A percentile compares a stretch with the other conserved stretches of the same genome.
These are phyloP conservation scores for Saccharomyces eubayanus DNA, from an alignment of 805 yeast species.

Conservation along the genomic window DNA sequence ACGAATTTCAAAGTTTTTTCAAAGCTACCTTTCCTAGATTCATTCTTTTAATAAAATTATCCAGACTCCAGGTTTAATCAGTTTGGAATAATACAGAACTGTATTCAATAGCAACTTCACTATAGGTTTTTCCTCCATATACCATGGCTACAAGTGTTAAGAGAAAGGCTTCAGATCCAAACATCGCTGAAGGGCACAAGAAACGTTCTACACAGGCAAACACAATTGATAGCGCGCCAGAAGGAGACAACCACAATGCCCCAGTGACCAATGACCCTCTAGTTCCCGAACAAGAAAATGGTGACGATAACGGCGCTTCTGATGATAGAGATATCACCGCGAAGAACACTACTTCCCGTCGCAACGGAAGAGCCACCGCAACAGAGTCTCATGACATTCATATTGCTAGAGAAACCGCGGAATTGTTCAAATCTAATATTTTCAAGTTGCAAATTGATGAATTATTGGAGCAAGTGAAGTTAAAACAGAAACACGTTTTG, in stretches of 20 bases:
- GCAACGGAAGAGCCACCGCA: constrained; percentile 1
- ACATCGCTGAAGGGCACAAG: not conserved
- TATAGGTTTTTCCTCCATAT: constrained; percentile 3
- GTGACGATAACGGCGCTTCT: constrained; percentile 12
- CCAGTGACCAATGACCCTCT: constrained; percentile 3
- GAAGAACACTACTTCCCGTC: constrained; percentile 5
- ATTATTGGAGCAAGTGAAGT: constrained; percentile 65
- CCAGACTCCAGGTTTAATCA: not conserved
- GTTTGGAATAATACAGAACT: not conserved
- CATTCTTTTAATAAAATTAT: not conserved
- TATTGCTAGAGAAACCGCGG: constrained; percentile 87
- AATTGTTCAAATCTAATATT: constrained; percentile 86
- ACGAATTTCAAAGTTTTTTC: not conserved
- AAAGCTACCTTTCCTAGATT: not conserved
- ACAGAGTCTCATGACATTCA: constrained; percentile 71
- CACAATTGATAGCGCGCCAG: constrained; percentile 23
- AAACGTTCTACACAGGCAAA: constrained; percentile 6
- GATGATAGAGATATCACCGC: constrained; percentile 7
- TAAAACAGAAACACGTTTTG: constrained; percentile 60
- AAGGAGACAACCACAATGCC: constrained; percentile 25
- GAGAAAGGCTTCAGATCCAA: constrained; percentile 14
- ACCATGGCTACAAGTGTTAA: constrained; percentile 9
- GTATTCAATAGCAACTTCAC: not conserved
- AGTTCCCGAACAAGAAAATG: constrained; percentile 9
- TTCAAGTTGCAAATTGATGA: constrained; percentile 95